Evolutionary conservation across 2,329 filamentous ascomycete genomes (phyloP).

Genomic region (Fusarium virguliforme): DNA sequence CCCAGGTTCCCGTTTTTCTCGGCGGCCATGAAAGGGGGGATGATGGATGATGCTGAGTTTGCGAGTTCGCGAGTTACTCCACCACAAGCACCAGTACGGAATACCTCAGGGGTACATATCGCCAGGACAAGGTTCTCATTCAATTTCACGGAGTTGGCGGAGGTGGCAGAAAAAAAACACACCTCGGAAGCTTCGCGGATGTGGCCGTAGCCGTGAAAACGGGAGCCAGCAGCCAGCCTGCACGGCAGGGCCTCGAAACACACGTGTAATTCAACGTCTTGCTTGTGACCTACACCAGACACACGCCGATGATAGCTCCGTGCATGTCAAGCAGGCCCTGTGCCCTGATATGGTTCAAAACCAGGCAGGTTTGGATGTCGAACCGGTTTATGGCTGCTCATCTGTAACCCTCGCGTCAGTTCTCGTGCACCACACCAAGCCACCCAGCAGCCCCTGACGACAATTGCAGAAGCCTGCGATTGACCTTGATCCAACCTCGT

Average conservation of each 20-base stretch:
- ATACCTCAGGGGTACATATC: constrained; percentile 19
- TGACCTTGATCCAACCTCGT: constrained; percentile 12
- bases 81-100: constrained; percentile 1
- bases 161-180: constrained; percentile 31
- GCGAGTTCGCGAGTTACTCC: constrained; percentile 17
- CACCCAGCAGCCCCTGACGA: constrained; percentile 7
- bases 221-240: constrained; percentile 36
- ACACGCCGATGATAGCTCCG: constrained; percentile 11
- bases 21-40: not conserved
- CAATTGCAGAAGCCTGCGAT: constrained; percentile 11
- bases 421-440: constrained; percentile 25
- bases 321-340: constrained; percentile 17
- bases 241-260: constrained; percentile 31
- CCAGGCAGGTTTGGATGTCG: constrained; percentile 4
- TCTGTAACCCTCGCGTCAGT: constrained; percentile 28
- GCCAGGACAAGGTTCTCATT: constrained; percentile 34
- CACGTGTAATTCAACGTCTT: constrained; percentile 33
- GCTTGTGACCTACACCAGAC: constrained; percentile 24
- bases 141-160: constrained; percentile 26
- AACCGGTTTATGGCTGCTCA: constrained; percentile 16
- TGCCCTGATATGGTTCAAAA: constrained; percentile 31
- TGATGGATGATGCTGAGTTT: not conserved
- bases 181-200: constrained; percentile 28
- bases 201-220: constrained; percentile 26
- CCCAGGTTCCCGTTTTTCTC: constrained; percentile 10